A percentile compares a stretch with the other conserved stretches of the same genome.
Conservation (phyloP, 2,329 filamentous ascomycete species). For the Hypoxylon sp. region DNA sequence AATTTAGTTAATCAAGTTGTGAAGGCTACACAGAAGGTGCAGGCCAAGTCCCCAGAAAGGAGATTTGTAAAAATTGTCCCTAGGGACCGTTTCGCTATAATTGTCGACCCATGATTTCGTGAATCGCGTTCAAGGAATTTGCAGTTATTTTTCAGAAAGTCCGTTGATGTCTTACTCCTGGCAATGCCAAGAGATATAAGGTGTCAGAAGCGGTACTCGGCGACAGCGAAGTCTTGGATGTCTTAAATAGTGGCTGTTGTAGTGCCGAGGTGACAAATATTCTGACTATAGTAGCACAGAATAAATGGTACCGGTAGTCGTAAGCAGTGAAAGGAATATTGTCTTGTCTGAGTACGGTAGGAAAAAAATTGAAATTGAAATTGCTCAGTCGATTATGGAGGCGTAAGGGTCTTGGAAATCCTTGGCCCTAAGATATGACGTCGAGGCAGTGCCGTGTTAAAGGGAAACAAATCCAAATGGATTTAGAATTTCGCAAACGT, state of each 20-base stretch:
- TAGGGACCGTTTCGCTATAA: conserved; percentile 62
- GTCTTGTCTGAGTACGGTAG: conserved; percentile 16
- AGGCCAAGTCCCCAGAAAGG: conserved; percentile 49
- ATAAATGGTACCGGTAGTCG: conserved; percentile 19
- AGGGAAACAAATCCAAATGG: conserved; percentile 24
- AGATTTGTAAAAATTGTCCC: conserved; percentile 56
- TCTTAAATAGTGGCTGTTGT: conserved; percentile 27
- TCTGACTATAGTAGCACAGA: conserved; percentile 23
- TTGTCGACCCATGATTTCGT: conserved; percentile 50
- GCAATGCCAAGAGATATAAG: conserved; percentile 30
- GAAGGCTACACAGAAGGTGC: conserved; percentile 44
- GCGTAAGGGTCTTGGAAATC: conserved; percentile 49
- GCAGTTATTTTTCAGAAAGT: conserved; percentile 27
- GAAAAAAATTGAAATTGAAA: conserved; percentile 27
- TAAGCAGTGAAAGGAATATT: conserved; percentile 23
- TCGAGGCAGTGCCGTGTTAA: conserved; percentile 35
- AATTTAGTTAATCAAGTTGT: conserved; percentile 19
- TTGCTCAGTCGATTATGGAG: conserved; percentile 44
- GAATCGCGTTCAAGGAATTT: conserved; percentile 30
- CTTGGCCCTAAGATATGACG: conserved; percentile 51
- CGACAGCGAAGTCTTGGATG: conserved; percentile 27
- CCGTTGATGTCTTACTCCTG: conserved; percentile 25
- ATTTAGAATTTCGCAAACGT: conserved; percentile 34
- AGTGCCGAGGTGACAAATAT: conserved; percentile 29
- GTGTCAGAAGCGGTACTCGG: conserved; percentile 22